Conservation (phyloP, 768 basidiomycete genomes). For the Xerocomus brunneocitrinus region DNA sequence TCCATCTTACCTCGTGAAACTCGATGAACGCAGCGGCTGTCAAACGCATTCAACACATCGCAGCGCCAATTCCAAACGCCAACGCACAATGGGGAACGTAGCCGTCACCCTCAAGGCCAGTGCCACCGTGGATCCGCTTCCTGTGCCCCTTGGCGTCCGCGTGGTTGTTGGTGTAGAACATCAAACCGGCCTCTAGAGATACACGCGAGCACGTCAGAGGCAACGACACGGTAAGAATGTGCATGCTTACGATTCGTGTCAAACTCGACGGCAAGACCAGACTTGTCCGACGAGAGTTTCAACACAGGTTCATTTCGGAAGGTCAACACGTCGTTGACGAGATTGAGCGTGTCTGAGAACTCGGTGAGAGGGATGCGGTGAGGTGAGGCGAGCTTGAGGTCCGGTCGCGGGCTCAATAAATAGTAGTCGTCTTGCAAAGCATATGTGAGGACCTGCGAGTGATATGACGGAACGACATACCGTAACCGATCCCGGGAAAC, state of each 20-base stretch:
- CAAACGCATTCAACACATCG: neutral
- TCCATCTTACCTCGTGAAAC: conserved; percentile 52
- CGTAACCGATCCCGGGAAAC: conserved; percentile 59
- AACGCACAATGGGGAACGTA: conserved; percentile 56
- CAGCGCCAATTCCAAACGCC: neutral
- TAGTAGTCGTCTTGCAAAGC: conserved; percentile 58
- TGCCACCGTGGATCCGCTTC: conserved; percentile 74
- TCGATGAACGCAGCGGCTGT: conserved; percentile 63
- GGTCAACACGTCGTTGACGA: conserved; percentile 34
- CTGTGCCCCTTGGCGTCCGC: conserved; percentile 45
- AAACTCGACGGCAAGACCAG: conserved; percentile 58
- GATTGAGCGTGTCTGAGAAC: conserved; percentile 41
- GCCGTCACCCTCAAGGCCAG: conserved; percentile 54
- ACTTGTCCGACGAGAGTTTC: conserved; percentile 50
- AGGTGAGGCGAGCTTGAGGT: conserved; percentile 35
- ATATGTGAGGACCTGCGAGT: neutral
- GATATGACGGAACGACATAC: conserved; percentile 29
- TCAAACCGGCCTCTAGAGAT: conserved; percentile 60
- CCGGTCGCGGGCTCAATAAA: conserved; percentile 39
- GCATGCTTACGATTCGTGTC: conserved; percentile 60
- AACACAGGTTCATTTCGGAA: conserved; percentile 42
- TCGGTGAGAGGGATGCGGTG: conserved; percentile 43
- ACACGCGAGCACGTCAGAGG: neutral
- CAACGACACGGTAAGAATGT: neutral
- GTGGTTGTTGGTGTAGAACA: conserved; percentile 67